phyloP scores from a whole-genome alignment of 306 rosid species.

The Spatholobus suberectus region DNA sequence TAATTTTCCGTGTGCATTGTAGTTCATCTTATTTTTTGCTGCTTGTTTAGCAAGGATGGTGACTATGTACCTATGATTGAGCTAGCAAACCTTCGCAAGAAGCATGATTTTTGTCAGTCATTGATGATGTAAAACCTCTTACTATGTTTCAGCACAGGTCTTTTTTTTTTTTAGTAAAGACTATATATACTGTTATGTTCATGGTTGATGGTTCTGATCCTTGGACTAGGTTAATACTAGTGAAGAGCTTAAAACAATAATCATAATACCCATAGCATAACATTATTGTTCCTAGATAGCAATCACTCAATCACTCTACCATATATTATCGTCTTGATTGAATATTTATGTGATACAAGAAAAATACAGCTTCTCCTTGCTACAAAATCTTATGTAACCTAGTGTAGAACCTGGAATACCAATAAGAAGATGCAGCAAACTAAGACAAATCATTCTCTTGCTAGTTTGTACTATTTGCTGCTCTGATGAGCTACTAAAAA shows the following conservation, averaged over 20 bases:
- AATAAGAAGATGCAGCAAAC: too few relatives aligned
- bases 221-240: not conserved
- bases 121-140: slow-evolving; percentile 79
- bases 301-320: not conserved
- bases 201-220: slow-evolving; percentile 13
- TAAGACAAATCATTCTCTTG: too few relatives aligned
- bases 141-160: slow-evolving; percentile 34
- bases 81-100: slow-evolving; percentile 76
- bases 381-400: not conserved
- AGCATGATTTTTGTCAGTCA: slow-evolving; percentile 77
- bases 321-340: not conserved
- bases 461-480: too few relatives aligned
- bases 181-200: not conserved
- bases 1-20: slow-evolving; percentile 13
- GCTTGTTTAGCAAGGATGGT: slow-evolving; percentile 98
- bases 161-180: slow-evolving; percentile 8
- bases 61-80: slow-evolving; percentile 84
- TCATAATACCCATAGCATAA: not conserved
- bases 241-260: not conserved
- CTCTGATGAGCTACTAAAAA: too few relatives aligned
- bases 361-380: slow-evolving; percentile 8
- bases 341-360: not conserved
- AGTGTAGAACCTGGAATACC: too few relatives aligned
- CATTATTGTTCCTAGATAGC: not conserved
- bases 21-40: slow-evolving; percentile 46